These are phyloP conservation scores for Phytophthora crassamura DNA, from an alignment of 352 stramenopile species.

Conservation along the genomic window DNA sequence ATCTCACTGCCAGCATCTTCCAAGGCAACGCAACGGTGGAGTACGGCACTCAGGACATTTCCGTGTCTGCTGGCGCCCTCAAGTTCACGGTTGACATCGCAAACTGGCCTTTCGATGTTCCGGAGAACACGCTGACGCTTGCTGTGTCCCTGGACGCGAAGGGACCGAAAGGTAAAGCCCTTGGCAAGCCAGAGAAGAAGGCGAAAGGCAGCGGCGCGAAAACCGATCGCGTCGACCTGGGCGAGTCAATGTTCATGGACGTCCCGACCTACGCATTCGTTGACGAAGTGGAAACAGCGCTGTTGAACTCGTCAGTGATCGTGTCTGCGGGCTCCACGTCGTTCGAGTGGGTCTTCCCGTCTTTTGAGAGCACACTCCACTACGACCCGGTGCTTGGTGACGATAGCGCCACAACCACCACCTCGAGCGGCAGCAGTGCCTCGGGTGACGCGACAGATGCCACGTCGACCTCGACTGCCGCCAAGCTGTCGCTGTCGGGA, in stretches of 20 bases:
- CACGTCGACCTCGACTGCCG: slow-evolving; percentile 11
- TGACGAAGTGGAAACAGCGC: slow-evolving; percentile 15
- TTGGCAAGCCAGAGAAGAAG: slow-evolving; percentile 29
- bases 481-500: slow-evolving; percentile 13
- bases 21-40: slow-evolving; percentile 30
- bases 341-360: slow-evolving; percentile 53
- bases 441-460: background rate
- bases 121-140: slow-evolving; percentile 37
- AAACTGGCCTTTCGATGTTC: slow-evolving; percentile 35
- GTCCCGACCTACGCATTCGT: slow-evolving; percentile 24
- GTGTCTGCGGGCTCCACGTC: slow-evolving; percentile 11
- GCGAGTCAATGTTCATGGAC: slow-evolving; percentile 54
- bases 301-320: slow-evolving; percentile 41
- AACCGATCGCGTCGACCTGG: slow-evolving; percentile 36
- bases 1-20: slow-evolving; percentile 48
- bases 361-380: slow-evolving; percentile 43
- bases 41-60: slow-evolving; percentile 42
- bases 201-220: slow-evolving; percentile 8
- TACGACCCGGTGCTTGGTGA: slow-evolving; percentile 62
- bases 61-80: slow-evolving; percentile 43
- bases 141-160: slow-evolving; percentile 41
- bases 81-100: slow-evolving; percentile 52
- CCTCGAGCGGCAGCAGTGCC: background rate
- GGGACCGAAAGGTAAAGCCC: slow-evolving; percentile 15
- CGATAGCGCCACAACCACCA: slow-evolving; percentile 11